These are phyloP conservation scores for Parachlorella kessleri DNA, from an alignment of 139 green algal genomes.

Conservation along the genomic window DNA sequence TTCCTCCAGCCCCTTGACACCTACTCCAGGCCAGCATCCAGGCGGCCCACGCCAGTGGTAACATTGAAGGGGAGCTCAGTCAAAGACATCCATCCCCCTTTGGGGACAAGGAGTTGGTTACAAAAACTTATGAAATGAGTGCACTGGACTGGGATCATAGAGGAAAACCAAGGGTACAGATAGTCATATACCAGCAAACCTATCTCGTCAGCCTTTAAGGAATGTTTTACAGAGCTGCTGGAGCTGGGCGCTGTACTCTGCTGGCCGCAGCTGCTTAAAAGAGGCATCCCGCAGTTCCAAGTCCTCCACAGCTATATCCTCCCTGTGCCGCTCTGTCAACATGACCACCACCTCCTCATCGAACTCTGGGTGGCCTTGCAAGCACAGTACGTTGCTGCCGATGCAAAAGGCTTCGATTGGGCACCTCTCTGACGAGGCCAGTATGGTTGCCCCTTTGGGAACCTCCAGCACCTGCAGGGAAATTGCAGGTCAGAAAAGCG, in stretches of 20 bases:
- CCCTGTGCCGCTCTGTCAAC: slow-evolving; percentile 1
- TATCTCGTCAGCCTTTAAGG: too few relatives aligned
- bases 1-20: too few relatives aligned
- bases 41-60: too few relatives aligned
- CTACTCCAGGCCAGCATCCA: too few relatives aligned
- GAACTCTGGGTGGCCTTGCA: slow-evolving; percentile 26
- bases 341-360: slow-evolving; percentile 8
- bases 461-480: slow-evolving; percentile 16
- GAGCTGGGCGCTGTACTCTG: background rate
- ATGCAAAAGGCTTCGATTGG: slow-evolving; percentile 14
- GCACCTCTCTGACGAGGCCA: slow-evolving; percentile 18
- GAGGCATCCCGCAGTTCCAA: background rate
- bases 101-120: too few relatives aligned
- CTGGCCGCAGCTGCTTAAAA: background rate
- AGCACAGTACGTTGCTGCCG: slow-evolving; percentile 14
- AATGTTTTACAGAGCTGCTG: slow-evolving; percentile 15
- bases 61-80: too few relatives aligned
- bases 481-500: too few relatives aligned
- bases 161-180: too few relatives aligned
- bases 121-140: too few relatives aligned
- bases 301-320: background rate
- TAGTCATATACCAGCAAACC: too few relatives aligned
- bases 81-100: too few relatives aligned
- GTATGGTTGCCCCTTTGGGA: slow-evolving; percentile 5
- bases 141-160: too few relatives aligned